Percentiles rank a stretch among this genome's conserved stretches.
Evolutionary conservation across 257 asterid genomes (phyloP).

Genomic region (Fraxinus pennsylvanica): DNA sequence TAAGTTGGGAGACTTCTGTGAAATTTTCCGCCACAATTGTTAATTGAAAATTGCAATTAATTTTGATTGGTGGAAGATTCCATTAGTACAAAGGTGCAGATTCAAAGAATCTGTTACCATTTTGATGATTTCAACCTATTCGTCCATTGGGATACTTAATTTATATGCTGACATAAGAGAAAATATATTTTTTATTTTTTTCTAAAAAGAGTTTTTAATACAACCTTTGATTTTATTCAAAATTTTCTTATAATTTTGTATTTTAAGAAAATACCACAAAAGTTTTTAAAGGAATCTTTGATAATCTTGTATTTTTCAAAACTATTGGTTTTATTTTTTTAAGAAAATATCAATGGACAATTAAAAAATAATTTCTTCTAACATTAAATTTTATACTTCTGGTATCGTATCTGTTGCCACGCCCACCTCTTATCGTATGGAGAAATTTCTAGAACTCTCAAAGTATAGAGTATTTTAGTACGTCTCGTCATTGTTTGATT

Average conservation of each 20-base stretch:
- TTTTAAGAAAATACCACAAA: background rate
- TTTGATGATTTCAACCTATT: background rate
- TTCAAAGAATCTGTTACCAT: background rate
- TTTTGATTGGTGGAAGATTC: background rate
- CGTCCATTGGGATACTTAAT: background rate
- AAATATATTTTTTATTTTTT: background rate
- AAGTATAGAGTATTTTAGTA: too few species aligned
- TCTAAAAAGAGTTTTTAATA: background rate
- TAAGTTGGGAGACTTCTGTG: background rate
- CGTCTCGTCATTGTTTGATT: too few species aligned
- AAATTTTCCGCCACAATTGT: background rate
- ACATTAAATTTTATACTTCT: too few species aligned
- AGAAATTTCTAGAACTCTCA: too few species aligned
- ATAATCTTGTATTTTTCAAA: too few species aligned
- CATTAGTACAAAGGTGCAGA: background rate
- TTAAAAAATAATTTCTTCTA: too few species aligned
- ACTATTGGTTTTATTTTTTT: too few species aligned
- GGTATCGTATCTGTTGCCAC: too few species aligned
- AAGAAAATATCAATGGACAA: background rate
- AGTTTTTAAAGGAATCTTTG: background rate
- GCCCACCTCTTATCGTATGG: too few species aligned
- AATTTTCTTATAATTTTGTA: background rate
- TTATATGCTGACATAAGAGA: slow-evolving; percentile 1
- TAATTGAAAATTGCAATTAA: background rate
- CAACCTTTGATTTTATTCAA: background rate